Evolutionary conservation across 306 rosid genomes (phyloP).

Genomic region (Vigna mungo): DNA sequence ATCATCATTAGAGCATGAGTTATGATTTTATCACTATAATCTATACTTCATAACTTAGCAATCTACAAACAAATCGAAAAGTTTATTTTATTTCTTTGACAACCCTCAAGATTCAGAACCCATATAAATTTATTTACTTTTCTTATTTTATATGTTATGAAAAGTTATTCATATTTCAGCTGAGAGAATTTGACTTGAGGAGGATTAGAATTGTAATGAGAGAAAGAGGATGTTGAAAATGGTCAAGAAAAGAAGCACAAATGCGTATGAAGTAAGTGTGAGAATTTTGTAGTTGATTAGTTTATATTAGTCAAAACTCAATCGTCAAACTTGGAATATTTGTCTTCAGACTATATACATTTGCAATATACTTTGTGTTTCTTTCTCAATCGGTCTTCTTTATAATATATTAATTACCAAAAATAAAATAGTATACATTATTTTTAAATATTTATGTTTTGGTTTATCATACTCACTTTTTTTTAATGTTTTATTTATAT

Average conservation of each 20-base stretch:
- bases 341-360: background rate
- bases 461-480: no score
- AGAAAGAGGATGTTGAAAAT: background rate
- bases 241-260: conserved; percentile 46
- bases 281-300: background rate
- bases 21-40: background rate
- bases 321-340: conserved; percentile 31
- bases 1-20: conserved; percentile 10
- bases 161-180: background rate
- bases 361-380: background rate
- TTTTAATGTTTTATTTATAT: no score
- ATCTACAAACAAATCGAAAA: background rate
- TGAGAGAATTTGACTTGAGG: conserved; percentile 22
- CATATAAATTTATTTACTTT: no score
- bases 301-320: background rate
- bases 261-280: background rate
- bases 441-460: no score
- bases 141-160: no score
- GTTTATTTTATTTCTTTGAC: background rate
- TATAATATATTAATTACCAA: no score
- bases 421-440: no score
- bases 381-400: background rate
- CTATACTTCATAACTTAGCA: no score
- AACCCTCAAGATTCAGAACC: no score
- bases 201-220: background rate